phyloP scores from a whole-genome alignment of 495 filamentous ascomycete genomes.

The Xylaria castorea region DNA sequence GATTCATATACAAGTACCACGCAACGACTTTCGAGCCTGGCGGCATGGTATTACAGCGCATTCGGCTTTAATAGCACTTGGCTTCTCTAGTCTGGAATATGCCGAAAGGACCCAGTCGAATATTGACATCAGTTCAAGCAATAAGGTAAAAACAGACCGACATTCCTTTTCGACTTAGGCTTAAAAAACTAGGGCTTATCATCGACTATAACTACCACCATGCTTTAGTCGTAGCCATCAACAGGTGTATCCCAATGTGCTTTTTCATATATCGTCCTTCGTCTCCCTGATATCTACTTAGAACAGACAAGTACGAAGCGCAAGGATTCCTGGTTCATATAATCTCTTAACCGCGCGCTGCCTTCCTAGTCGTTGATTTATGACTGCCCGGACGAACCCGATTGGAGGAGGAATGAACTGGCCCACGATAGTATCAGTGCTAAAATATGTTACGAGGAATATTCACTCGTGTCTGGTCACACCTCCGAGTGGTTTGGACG shows the following conservation, averaged over 20 bases:
- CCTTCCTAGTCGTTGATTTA: conserved; percentile 8
- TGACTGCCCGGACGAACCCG: background rate
- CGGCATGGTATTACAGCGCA: background rate
- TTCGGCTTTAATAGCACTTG: background rate
- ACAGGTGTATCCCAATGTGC: background rate
- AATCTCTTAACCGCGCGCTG: conserved; percentile 4
- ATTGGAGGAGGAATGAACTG: conserved; percentile 10
- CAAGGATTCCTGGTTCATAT: background rate
- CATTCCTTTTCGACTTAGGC: background rate
- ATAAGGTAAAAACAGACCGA: background rate
- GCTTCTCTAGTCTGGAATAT: background rate
- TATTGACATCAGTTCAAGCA: background rate
- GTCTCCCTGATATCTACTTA: background rate
- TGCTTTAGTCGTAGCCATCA: background rate
- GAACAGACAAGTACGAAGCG: background rate
- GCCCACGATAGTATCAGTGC: background rate
- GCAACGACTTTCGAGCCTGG: background rate
- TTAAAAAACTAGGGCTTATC: background rate
- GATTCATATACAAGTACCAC: background rate
- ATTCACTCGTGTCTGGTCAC: background rate
- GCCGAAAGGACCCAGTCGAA: background rate
- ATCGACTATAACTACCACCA: too few relatives aligned
- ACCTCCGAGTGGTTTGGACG: conserved; percentile 16
- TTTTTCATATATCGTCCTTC: too few relatives aligned
- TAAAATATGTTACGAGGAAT: background rate